Evolutionary conservation across 2,329 filamentous ascomycete species (phyloP).

Genomic region (Lomentospora prolificans): DNA sequence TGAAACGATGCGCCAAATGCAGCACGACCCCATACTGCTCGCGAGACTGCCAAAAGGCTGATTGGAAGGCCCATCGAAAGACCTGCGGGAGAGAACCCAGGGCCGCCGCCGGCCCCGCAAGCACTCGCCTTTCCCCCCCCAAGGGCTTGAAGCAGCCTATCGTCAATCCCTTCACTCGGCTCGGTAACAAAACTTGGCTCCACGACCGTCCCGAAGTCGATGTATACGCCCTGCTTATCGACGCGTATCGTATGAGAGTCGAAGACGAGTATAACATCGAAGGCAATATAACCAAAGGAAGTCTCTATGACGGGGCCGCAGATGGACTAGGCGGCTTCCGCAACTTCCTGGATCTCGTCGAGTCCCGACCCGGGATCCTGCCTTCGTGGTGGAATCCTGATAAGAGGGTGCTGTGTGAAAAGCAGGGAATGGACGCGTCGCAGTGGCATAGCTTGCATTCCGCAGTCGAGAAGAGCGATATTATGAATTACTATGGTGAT

Average conservation of each 20-base stretch:
- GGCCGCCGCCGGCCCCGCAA: slow-evolving; percentile 1
- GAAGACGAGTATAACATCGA: not conserved
- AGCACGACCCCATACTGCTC: slow-evolving; percentile 38
- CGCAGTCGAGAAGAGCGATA: slow-evolving; percentile 22
- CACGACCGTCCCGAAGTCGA: slow-evolving; percentile 32
- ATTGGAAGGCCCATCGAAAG: slow-evolving; percentile 41
- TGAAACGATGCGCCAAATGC: slow-evolving; percentile 38
- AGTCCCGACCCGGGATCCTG: not conserved
- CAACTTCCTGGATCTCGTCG: not conserved
- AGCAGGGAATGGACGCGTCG: not conserved
- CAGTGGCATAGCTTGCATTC: not conserved
- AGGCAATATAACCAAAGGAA: not conserved
- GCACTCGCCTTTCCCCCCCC: slow-evolving; percentile 12
- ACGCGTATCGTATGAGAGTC: slow-evolving; percentile 34
- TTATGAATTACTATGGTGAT: slow-evolving; percentile 33
- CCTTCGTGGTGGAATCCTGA: not conserved
- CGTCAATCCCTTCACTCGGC: slow-evolving; percentile 27
- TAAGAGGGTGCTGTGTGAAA: not conserved
- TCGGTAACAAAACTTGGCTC: slow-evolving; percentile 30
- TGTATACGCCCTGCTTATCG: slow-evolving; percentile 34
- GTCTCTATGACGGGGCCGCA: not conserved
- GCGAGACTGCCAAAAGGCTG: slow-evolving; percentile 36
- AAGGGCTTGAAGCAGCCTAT: slow-evolving; percentile 21
- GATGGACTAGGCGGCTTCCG: not conserved
- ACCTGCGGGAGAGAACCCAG: slow-evolving; percentile 22